phyloP scores from a whole-genome alignment of 2,329 filamentous ascomycete species.

The Mollisiaceae sp. region DNA sequence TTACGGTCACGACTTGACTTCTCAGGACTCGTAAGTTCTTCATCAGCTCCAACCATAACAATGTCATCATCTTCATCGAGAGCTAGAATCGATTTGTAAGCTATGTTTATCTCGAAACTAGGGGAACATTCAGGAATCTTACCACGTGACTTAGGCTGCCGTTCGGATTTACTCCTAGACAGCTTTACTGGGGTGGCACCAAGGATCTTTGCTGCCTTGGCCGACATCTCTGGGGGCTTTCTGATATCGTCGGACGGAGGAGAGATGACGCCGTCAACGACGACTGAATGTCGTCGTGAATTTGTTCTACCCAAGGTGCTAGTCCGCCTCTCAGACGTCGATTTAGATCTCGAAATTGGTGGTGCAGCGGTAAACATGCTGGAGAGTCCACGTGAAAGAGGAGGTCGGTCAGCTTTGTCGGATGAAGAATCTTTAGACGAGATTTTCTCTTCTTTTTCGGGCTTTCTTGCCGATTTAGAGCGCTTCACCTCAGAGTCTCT shows the following conservation, averaged over 20 bases:
- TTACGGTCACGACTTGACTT: slow-evolving; percentile 52
- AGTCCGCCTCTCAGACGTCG: slow-evolving; percentile 67
- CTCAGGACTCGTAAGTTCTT: slow-evolving; percentile 51
- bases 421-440: slow-evolving; percentile 74
- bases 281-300: slow-evolving; percentile 72
- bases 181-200: slow-evolving; percentile 57
- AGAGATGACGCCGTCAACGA: slow-evolving; percentile 71
- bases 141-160: slow-evolving; percentile 53
- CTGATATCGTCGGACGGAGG: slow-evolving; percentile 71
- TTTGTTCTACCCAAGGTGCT: slow-evolving; percentile 60
- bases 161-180: slow-evolving; percentile 52
- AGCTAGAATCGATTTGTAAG: slow-evolving; percentile 34
- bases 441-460: slow-evolving; percentile 66
- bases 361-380: slow-evolving; percentile 73
- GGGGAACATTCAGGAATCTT: slow-evolving; percentile 27
- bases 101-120: slow-evolving; percentile 2
- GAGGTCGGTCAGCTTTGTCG: slow-evolving; percentile 54
- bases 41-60: slow-evolving; percentile 52
- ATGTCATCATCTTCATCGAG: slow-evolving; percentile 55
- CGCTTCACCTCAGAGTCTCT: slow-evolving; percentile 57
- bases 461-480: slow-evolving; percentile 61
- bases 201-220: slow-evolving; percentile 82
- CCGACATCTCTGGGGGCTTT: slow-evolving; percentile 60
- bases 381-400: slow-evolving; percentile 53
- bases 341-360: slow-evolving; percentile 71